phyloP scores from a whole-genome alignment of 2,329 filamentous ascomycete genomes.

The Paecilomyces niveus region DNA sequence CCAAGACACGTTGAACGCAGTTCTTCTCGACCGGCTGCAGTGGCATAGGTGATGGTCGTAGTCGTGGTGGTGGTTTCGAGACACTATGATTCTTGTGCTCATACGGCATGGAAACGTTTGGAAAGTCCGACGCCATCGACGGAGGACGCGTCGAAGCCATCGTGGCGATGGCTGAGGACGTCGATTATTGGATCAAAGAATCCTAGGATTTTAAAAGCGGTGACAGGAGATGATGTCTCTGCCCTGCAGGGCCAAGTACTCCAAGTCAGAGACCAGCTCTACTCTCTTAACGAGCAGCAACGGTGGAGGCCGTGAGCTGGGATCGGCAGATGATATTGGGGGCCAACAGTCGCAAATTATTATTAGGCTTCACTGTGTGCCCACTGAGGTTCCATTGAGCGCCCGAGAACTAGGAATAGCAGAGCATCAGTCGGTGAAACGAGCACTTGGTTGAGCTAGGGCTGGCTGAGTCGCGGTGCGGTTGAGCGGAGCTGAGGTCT shows the following conservation, averaged over 20 bases:
- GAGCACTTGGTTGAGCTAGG: not conserved
- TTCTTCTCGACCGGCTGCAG: constrained; percentile 44
- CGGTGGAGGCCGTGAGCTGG: not conserved
- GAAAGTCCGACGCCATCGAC: constrained; percentile 50
- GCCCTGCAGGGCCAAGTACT: not conserved
- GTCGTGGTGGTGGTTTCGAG: constrained; percentile 28
- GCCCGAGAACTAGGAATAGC: not conserved
- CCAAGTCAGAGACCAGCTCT: not conserved
- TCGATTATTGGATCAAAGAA: not conserved
- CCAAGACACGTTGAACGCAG: constrained; percentile 47
- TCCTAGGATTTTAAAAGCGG: not conserved
- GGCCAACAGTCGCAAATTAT: not conserved
- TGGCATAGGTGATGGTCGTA: constrained; percentile 49
- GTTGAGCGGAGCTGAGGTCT: not conserved
- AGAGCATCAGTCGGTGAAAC: not conserved
- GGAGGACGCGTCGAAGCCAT: constrained; percentile 38
- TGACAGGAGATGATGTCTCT: not conserved
- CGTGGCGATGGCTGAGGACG: constrained; percentile 8
- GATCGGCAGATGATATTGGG: not conserved
- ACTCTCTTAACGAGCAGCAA: not conserved
- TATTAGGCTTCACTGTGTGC: not conserved
- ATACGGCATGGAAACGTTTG: constrained; percentile 45
- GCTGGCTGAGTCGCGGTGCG: not conserved
- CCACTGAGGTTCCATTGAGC: not conserved
- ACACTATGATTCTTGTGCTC: constrained; percentile 24